These are phyloP conservation scores for Barbatosphaeria neglecta DNA, from an alignment of 495 filamentous ascomycete species.

Conservation along the genomic window DNA sequence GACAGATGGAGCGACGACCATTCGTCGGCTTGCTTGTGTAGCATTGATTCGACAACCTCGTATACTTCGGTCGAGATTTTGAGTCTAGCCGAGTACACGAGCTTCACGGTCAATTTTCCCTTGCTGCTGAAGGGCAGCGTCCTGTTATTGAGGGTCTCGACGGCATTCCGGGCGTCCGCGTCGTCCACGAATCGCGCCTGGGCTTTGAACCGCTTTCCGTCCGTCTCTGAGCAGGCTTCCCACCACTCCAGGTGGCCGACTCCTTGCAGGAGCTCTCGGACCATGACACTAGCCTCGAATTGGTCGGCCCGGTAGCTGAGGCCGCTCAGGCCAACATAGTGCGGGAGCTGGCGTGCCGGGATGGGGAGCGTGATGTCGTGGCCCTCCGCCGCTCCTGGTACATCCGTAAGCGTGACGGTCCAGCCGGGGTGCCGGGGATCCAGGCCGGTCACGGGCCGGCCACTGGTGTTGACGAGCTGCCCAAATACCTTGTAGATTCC, in stretches of 20 bases:
- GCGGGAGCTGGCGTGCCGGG: no score
- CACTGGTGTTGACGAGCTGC: slow-evolving; percentile 1
- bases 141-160: slow-evolving; percentile 8
- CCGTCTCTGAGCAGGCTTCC: slow-evolving; percentile 6
- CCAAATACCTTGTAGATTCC: slow-evolving; percentile 8
- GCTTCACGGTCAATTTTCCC: slow-evolving; percentile 16
- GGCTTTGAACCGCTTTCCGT: slow-evolving; percentile 18
- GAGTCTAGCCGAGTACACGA: slow-evolving; percentile 23
- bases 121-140: slow-evolving; percentile 8
- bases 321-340: slow-evolving; percentile 8
- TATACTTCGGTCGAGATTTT: slow-evolving; percentile 21
- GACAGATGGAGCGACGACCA: no score
- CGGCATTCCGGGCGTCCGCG: slow-evolving; percentile 18
- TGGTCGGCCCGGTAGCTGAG: slow-evolving; percentile 9
- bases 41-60: no score
- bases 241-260: slow-evolving; percentile 22
- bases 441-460: neutral
- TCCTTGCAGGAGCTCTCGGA: no score
- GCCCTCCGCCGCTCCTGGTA: no score
- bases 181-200: slow-evolving; percentile 18
- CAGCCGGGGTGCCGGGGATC: slow-evolving; percentile 1
- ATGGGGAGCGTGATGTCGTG: no score
- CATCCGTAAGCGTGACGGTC: slow-evolving; percentile 14
- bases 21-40: no score
- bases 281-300: slow-evolving; percentile 19